A percentile compares a stretch with the other conserved stretches of the same genome.
phyloP scores from a whole-genome alignment of 176 grass and related monocot species.

The Poa pratensis region DNA sequence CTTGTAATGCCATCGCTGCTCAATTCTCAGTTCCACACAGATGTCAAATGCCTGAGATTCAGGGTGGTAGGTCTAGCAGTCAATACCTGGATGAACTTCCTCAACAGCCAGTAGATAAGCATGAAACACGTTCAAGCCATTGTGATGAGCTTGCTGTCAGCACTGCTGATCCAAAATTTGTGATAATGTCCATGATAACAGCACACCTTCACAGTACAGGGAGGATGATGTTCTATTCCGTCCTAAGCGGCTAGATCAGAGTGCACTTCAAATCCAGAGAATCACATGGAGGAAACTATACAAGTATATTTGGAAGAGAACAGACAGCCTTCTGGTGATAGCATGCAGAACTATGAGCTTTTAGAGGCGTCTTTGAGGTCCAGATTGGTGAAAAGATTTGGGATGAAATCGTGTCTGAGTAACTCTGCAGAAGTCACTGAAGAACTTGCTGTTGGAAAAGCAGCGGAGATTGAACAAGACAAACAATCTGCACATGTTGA shows the following conservation, averaged over 20 bases:
- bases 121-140: constrained; percentile 49
- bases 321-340: constrained; percentile 49
- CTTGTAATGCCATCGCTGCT: constrained; percentile 53
- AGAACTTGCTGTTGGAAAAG: constrained; percentile 52
- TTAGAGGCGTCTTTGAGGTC: constrained; percentile 96
- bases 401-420: constrained; percentile 60
- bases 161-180: constrained; percentile 54
- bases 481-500: constrained; percentile 45
- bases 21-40: constrained; percentile 41
- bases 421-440: constrained; percentile 45
- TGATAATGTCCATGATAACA: constrained; percentile 47
- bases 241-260: constrained; percentile 50
- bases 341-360: constrained; percentile 72
- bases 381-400: constrained; percentile 73
- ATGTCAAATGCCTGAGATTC: constrained; percentile 55
- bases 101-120: constrained; percentile 55
- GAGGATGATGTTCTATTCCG: constrained; percentile 51
- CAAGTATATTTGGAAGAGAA: constrained; percentile 48
- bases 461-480: constrained; percentile 34
- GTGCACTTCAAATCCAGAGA: constrained; percentile 44
- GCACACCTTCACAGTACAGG: constrained; percentile 55
- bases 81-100: constrained; percentile 45
- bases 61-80: constrained; percentile 52
- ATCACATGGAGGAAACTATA: constrained; percentile 53
- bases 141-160: constrained; percentile 50